Base-by-base conservation (phyloP, 73 alveolate genomes). In the Diophrys sp. region DNA sequence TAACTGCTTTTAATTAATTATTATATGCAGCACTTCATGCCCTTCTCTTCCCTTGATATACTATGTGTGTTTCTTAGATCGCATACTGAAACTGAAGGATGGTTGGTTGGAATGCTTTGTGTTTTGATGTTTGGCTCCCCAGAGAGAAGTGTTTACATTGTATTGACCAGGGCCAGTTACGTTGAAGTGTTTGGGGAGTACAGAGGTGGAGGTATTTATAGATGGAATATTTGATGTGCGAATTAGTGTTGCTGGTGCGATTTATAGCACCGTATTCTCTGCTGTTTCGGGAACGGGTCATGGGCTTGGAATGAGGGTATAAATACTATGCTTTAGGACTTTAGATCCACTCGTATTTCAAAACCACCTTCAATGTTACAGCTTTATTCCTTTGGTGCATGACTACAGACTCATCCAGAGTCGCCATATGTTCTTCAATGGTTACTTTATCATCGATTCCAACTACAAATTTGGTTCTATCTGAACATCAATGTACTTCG, bases 101-200 rank as follows among this genome's bases (percentile, higher is more conserved):
- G 62, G 62, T 5, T 44, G 18, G 18, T 44, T 44, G 5, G 18
- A 44, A 44, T 44, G 62, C 18, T 44, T 44, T 18, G 62, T 11
- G 62, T 44, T 44, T 44, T 5, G 5, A 11, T 11, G 5, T 44
- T 44, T 44, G n/a, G 5, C 18, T 5, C 62, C 62, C 62, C 62
- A 44, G 62, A 44, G 62, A 44, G 62, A 44, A 44, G 62, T 44
- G 18, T 44, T 44, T 44, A 44, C 62, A 44, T 44, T 44, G 62
- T 44, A 44, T 44, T 44, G 62, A 11, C 62, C 62, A 44, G 62
- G 62, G 18, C 62, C 62, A 44, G 62, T 44, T 44, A 44, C 62
- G 62, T 44, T 44, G 5, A 44, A 44, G 18, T 44, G 62, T 18
- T 44, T 44, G 5, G 62, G 62, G 62, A 44, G n/a, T n/a, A n/a